phyloP scores from a whole-genome alignment of 371 early-diverging fungal species.

The Dipsacomyces acuminosporus region DNA sequence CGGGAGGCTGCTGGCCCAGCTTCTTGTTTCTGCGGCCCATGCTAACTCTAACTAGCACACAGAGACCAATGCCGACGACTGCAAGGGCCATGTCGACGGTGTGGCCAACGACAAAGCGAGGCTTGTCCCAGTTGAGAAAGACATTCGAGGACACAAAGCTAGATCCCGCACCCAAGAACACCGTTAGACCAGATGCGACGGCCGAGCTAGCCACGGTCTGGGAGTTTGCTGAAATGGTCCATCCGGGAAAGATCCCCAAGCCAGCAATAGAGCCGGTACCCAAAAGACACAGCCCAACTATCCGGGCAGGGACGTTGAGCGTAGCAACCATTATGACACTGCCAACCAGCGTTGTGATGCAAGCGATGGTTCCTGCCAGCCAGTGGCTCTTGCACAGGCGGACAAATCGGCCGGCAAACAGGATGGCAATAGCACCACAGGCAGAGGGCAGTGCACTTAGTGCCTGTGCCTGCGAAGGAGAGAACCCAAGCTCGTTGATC shows the following conservation, averaged over 20 bases:
- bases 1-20: not conserved
- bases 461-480: conserved; percentile 39
- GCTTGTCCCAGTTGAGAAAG: conserved; percentile 34
- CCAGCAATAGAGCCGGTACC: conserved; percentile 30
- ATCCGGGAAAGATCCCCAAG: conserved; percentile 25
- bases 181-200: conserved; percentile 30
- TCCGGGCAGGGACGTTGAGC: conserved; percentile 19
- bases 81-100: conserved; percentile 18
- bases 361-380: conserved; percentile 54
- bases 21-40: conserved; percentile 32
- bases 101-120: conserved; percentile 34
- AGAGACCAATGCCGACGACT: conserved; percentile 11
- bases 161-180: conserved; percentile 29
- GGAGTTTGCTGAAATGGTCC: conserved; percentile 28
- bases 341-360: conserved; percentile 38
- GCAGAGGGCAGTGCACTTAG: conserved; percentile 46
- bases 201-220: conserved; percentile 27
- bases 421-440: conserved; percentile 51
- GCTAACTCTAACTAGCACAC: conserved; percentile 15
- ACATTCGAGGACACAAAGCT: conserved; percentile 24
- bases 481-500: conserved; percentile 48
- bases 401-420: conserved; percentile 53
- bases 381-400: conserved; percentile 56
- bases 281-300: conserved; percentile 28
- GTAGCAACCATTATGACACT: conserved; percentile 25